Base-by-base conservation (phyloP, 805 yeast genomes). In the Lipomyces anomalus region DNA sequence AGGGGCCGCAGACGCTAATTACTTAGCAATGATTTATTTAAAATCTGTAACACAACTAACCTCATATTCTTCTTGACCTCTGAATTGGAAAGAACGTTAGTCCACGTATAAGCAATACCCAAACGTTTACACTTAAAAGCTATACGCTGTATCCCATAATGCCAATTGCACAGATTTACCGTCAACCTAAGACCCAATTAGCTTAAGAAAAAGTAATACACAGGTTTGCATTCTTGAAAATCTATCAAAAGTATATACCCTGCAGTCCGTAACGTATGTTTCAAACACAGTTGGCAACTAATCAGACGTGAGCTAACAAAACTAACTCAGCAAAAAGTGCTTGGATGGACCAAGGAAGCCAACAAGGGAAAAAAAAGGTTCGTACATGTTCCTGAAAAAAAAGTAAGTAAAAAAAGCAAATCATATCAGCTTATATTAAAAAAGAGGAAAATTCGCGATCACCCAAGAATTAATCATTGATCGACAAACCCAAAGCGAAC, bases 271-370 rank as follows among this genome's bases (percentile, higher is more conserved):
- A 13, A 88, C 95, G 63, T 89, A 87, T 64, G 89, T 88, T 57
- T 88, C 97, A 63, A 89, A 88, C 4, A 88, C 95, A 0, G 97
- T 88, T 2, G 97, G 97, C 56, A 85, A 94, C 63, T 87, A 82
- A 16, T 3, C n/a, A n/a, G n/a, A n/a, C n/a, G n/a, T n/a, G n/a
- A 43, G 17, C 30, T 33, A 28, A 28, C 16, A 28, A 28, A 16
- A 28, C 16, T 17, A 4, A 4, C 16, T 35, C 22, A 3, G 18
- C 4, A 35, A 4, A 35, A 16, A 35, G 39, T 3, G 16, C 13
- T 13, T 35, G 13, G 18, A 13, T 35, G 18, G 13, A 35, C n/a
- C 18, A 35, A 35, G 3, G 4, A n/a, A 11, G 6, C 30, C 6
- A 16, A 18, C 30, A 26, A 6, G 17, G 22, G 13, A 13, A 13